A percentile compares a stretch with the other conserved stretches of the same genome.
phyloP scores from a whole-genome alignment of 75 land plant genomes.

The Chamaecyparis obtusa region DNA sequence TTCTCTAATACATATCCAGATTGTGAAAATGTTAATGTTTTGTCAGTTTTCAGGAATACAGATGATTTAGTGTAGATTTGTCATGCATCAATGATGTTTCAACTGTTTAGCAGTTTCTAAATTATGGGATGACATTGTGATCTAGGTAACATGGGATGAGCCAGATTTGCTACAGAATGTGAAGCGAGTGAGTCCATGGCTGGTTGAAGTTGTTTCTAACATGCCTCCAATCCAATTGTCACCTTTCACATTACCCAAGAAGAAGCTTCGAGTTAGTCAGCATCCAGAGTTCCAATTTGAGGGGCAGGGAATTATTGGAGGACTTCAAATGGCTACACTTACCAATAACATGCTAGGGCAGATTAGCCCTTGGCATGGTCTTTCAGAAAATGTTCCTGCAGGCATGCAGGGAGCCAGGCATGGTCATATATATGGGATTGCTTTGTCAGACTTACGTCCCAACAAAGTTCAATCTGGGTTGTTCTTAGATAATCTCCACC shows the following conservation, averaged over 20 bases:
- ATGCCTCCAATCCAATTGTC: slow-evolving; percentile 59
- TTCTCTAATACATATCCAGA: not conserved
- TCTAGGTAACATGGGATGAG: slow-evolving; percentile 95
- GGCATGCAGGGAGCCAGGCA: slow-evolving; percentile 99
- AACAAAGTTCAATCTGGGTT: slow-evolving; percentile 40
- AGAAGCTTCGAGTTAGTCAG: slow-evolving; percentile 45
- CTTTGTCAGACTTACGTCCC: slow-evolving; percentile 55
- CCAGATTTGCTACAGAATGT: slow-evolving; percentile 91
- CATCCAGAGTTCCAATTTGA: slow-evolving; percentile 46
- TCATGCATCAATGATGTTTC: not conserved
- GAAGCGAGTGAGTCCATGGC: slow-evolving; percentile 90
- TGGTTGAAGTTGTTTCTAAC: slow-evolving; percentile 83
- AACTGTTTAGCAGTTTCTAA: not conserved
- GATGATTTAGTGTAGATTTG: not conserved
- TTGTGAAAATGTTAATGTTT: not conserved
- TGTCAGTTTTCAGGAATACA: not conserved
- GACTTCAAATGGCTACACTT: slow-evolving; percentile 35
- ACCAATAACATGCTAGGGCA: slow-evolving; percentile 51
- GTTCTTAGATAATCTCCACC: slow-evolving; percentile 16
- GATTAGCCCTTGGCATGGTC: slow-evolving; percentile 54
- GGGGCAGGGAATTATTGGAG: slow-evolving; percentile 28
- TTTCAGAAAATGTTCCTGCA: slow-evolving; percentile 73
- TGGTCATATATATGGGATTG: slow-evolving; percentile 65
- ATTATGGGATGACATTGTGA: slow-evolving; percentile 5
- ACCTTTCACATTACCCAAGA: slow-evolving; percentile 63